Evolutionary conservation across 108 stramenopile genomes (phyloP).

Genomic region (Conticribra weissflogii): DNA sequence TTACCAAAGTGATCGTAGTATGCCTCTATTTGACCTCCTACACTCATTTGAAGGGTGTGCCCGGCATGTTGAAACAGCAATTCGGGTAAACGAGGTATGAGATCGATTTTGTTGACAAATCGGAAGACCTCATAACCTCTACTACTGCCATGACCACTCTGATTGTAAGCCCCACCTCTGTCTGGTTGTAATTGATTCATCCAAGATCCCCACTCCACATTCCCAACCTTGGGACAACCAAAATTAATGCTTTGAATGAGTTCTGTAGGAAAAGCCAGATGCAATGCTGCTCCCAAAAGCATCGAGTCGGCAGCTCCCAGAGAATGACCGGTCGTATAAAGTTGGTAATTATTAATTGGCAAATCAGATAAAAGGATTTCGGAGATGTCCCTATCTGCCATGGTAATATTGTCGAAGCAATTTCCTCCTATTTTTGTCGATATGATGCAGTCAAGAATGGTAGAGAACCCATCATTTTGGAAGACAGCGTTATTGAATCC

Average conservation of each 20-base stretch:
- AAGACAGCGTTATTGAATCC: slow-evolving; percentile 88
- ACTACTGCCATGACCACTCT: slow-evolving; percentile 33
- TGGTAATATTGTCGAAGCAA: slow-evolving; percentile 5
- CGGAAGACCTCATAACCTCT: slow-evolving; percentile 34
- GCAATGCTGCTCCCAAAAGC: slow-evolving; percentile 68
- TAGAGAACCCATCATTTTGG: slow-evolving; percentile 32
- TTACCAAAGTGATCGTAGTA: slow-evolving; percentile 70
- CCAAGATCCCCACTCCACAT: slow-evolving; percentile 59
- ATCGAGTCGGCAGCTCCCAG: slow-evolving; percentile 81
- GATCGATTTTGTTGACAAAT: slow-evolving; percentile 72
- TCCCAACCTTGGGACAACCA: slow-evolving; percentile 83
- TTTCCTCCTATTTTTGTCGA: slow-evolving; percentile 48
- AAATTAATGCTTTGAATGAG: slow-evolving; percentile 69
- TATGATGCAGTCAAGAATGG: slow-evolving; percentile 27
- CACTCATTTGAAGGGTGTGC: slow-evolving; percentile 79
- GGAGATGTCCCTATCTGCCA: slow-evolving; percentile 9
- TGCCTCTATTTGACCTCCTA: slow-evolving; percentile 34
- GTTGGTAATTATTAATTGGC: slow-evolving; percentile 26
- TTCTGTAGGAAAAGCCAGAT: slow-evolving; percentile 36
- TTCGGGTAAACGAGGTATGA: slow-evolving; percentile 80
- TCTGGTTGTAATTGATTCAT: slow-evolving; percentile 47
- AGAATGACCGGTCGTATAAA: slow-evolving; percentile 79
- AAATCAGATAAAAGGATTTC: not conserved
- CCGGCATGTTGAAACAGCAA: slow-evolving; percentile 73
- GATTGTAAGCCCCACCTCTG: slow-evolving; percentile 26